Evolutionary conservation across 345 rosid genomes (phyloP).

Genomic region (Salix exigua): DNA sequence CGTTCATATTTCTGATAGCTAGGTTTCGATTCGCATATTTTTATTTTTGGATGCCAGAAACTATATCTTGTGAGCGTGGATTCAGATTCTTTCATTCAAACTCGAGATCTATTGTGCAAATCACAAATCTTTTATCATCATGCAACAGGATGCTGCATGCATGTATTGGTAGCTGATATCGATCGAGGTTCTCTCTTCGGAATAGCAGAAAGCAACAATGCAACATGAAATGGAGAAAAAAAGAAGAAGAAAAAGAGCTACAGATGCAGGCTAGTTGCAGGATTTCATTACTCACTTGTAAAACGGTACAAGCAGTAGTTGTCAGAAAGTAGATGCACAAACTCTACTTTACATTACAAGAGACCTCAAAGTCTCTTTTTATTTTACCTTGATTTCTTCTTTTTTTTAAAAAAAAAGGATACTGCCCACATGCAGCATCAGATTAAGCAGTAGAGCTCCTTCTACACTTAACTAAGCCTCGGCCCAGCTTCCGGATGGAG

Average conservation of each 20-base stretch:
- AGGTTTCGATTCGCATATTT: too few relatives aligned
- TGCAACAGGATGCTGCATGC: too few relatives aligned
- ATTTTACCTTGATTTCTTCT: neutral
- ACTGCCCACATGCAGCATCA: neutral
- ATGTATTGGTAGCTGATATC: too few relatives aligned
- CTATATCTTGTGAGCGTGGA: rapidly evolving
- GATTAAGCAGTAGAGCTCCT: neutral
- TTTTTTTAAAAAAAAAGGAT: neutral
- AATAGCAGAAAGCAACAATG: too few relatives aligned
- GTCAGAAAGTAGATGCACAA: neutral
- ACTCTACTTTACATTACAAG: neutral
- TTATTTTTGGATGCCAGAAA: too few relatives aligned
- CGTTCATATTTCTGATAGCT: too few relatives aligned
- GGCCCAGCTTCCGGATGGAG: constrained; percentile 35
- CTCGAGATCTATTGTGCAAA: rapidly evolving
- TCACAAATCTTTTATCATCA: too few relatives aligned
- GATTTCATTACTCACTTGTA: neutral
- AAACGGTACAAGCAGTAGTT: neutral
- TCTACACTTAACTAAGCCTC: constrained; percentile 32
- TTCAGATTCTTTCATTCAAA: too few relatives aligned
- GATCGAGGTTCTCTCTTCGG: too few relatives aligned
- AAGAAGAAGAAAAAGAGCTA: too few relatives aligned
- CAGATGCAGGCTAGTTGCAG: too few relatives aligned
- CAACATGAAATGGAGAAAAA: too few relatives aligned
- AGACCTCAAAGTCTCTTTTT: neutral